These are phyloP conservation scores for Cytospora paraplurivora DNA, from an alignment of 2,329 filamentous ascomycete genomes.

Conservation along the genomic window DNA sequence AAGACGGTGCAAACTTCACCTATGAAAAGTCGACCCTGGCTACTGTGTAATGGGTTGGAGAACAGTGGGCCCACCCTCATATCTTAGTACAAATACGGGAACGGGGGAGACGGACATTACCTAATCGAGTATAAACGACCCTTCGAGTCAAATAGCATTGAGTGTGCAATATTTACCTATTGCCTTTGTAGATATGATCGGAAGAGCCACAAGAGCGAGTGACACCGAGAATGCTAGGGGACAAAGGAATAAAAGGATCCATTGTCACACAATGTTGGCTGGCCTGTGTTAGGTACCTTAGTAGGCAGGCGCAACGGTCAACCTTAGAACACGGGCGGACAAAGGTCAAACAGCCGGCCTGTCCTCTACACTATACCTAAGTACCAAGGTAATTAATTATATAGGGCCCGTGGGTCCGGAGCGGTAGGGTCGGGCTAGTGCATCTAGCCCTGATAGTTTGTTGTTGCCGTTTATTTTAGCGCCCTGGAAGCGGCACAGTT, in stretches of 20 bases:
- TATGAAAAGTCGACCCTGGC: neutral
- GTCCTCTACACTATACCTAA: neutral
- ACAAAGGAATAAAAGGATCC: no score
- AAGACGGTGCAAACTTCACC: neutral
- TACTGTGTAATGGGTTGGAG: neutral
- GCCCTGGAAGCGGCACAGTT: neutral
- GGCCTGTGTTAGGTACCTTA: no score
- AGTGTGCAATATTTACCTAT: no score
- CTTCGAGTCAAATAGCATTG: no score
- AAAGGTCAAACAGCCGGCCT: neutral
- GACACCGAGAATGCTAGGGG: no score
- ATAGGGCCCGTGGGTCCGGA: neutral
- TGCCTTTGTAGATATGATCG: no score
- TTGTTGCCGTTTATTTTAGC: slow-evolving; percentile 1
- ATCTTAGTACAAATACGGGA: neutral
- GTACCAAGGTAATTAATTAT: neutral
- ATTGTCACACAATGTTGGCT: no score
- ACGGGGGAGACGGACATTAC: no score
- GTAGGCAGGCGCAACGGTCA: no score
- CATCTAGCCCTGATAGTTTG: neutral
- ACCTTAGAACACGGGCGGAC: neutral
- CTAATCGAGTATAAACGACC: no score
- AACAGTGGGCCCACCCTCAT: neutral
- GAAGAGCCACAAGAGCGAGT: no score
- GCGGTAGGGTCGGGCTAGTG: slow-evolving; percentile 3